A percentile compares a stretch with the other conserved stretches of the same genome.
Conservation (phyloP, 1,139 yeast genomes). For the Nematodospora anomalae region DNA sequence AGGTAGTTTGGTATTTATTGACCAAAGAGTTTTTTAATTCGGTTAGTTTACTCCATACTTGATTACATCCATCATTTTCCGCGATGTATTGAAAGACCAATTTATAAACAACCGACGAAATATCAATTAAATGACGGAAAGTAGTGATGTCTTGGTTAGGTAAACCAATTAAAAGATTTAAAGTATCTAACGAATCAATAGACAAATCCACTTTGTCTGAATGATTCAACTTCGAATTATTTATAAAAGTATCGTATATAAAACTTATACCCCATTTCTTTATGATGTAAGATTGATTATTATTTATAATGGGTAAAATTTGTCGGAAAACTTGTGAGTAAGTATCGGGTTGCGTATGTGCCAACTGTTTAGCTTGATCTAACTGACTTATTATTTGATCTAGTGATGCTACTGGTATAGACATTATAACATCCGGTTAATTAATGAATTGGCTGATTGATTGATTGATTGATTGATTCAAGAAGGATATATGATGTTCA, state of each 20-base stretch:
- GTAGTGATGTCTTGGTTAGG: slow-evolving; percentile 25
- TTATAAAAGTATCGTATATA: slow-evolving; percentile 44
- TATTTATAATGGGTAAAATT: slow-evolving; percentile 43
- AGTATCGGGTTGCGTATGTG: slow-evolving; percentile 43
- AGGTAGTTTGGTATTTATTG: slow-evolving; percentile 35
- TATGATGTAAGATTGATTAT: slow-evolving; percentile 29
- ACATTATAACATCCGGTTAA: slow-evolving; percentile 3
- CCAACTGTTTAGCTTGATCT: slow-evolving; percentile 51
- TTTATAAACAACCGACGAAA: slow-evolving; percentile 36
- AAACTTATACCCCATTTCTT: slow-evolving; percentile 51
- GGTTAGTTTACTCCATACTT: slow-evolving; percentile 43
- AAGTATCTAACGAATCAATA: slow-evolving; percentile 37
- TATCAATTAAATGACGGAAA: slow-evolving; percentile 35
- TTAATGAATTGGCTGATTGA: too few relatives aligned
- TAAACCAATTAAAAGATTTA: slow-evolving; percentile 30
- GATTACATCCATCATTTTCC: slow-evolving; percentile 44
- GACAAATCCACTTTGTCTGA: slow-evolving; percentile 45
- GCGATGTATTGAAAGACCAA: slow-evolving; percentile 45
- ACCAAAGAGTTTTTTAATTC: slow-evolving; percentile 43
- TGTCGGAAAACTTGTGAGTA: slow-evolving; percentile 57
- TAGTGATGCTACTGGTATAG: slow-evolving; percentile 6
- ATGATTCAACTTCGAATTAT: slow-evolving; percentile 23
- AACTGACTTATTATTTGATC: slow-evolving; percentile 39
- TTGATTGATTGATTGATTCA: neutral
- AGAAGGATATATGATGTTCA: neutral